These are phyloP conservation scores for Zygnema circumcarinatum DNA, from an alignment of 139 green algal species.

Conservation along the genomic window DNA sequence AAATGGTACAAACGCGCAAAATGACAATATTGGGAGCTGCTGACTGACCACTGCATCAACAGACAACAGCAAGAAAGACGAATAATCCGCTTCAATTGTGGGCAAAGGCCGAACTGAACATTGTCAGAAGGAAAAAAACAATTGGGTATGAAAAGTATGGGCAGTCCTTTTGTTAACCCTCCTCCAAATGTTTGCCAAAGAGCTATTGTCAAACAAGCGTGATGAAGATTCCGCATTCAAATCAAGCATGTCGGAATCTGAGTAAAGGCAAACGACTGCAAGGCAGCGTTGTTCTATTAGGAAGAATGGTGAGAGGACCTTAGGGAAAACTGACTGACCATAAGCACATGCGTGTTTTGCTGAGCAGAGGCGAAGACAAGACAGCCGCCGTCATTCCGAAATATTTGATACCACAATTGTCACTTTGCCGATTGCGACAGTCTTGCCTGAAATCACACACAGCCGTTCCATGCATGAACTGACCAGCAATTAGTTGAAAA, in stretches of 20 bases:
- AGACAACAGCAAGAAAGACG: background rate
- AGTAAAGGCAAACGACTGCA: background rate
- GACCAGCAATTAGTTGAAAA: slow-evolving; percentile 14
- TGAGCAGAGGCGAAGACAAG: background rate
- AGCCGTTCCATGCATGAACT: background rate
- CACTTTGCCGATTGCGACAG: slow-evolving; percentile 70
- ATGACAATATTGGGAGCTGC: background rate
- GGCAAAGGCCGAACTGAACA: background rate
- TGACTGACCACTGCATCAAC: background rate
- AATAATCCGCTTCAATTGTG: background rate
- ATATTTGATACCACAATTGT: background rate
- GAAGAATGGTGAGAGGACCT: too few relatives aligned
- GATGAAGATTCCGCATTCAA: too few relatives aligned
- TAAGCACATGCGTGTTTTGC: background rate
- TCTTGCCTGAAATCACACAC: slow-evolving; percentile 58
- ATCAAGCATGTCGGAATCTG: background rate
- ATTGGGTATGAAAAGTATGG: background rate
- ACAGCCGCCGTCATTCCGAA: slow-evolving; percentile 12
- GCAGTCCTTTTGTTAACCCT: background rate
- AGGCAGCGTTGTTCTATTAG: too few relatives aligned
- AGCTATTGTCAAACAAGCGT: too few relatives aligned
- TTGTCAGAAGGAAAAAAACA: background rate
- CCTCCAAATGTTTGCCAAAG: too few relatives aligned
- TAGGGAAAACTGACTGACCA: background rate
- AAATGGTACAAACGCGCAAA: too few relatives aligned